Evolutionary conservation across 1,284 basidiomycete genomes (phyloP).

Genomic region (Austroboletus novae-zelandiae): DNA sequence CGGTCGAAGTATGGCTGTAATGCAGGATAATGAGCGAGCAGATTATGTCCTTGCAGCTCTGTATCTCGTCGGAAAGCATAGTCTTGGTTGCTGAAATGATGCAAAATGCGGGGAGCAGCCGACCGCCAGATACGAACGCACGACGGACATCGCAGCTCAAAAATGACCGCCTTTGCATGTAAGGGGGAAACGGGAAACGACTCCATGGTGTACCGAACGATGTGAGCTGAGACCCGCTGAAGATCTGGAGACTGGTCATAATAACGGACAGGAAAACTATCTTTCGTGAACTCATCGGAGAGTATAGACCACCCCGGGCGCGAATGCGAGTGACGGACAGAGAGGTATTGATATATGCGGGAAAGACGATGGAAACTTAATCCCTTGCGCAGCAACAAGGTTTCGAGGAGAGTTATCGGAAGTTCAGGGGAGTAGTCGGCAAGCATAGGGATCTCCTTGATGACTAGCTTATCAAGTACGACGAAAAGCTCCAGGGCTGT

Average conservation of each 20-base stretch:
- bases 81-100: background rate
- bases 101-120: background rate
- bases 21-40: background rate
- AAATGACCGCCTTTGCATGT: conserved; percentile 1
- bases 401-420: background rate
- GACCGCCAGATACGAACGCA: conserved; percentile 7
- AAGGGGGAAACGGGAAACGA: background rate
- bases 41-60: conserved; percentile 14
- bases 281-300: conserved; percentile 22
- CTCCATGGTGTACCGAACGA: background rate
- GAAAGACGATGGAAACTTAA: background rate
- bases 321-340: background rate
- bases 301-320: background rate
- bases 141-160: conserved; percentile 7
- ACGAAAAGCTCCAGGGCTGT: background rate
- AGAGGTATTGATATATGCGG: background rate
- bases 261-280: conserved; percentile 9
- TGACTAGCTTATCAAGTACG: background rate
- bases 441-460: background rate
- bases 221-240: background rate
- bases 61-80: background rate
- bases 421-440: background rate
- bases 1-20: background rate
- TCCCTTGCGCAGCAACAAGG: background rate
- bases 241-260: background rate